Base-by-base conservation (phyloP, 2,329 filamentous ascomycete species). In the Phoma herbarum region DNA sequence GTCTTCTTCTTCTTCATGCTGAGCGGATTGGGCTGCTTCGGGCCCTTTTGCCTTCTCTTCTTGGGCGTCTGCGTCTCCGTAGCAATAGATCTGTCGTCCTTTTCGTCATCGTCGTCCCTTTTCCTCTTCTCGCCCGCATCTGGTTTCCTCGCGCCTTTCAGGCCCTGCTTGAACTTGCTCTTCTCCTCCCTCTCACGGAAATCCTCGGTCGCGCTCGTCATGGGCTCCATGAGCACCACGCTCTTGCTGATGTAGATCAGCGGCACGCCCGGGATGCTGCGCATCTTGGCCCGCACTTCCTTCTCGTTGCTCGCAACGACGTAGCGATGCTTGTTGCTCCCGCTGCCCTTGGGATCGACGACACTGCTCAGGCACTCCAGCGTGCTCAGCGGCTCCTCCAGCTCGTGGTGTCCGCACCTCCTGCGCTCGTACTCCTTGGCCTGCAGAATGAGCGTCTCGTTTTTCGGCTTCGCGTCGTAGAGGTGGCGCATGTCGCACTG, bases 401-500 rank as follows among this genome's bases (percentile, higher is more conserved):
- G 87, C 59, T 91, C 84, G 63, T 91, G 88, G 75, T 96, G 92
- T 41, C 90, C 90, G 75, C 92, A 96, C 58, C 91, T 83, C 52
- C 92, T 82, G 57, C 91, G 85, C 78, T 95, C 91, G 72, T 87
- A 87, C 14, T 82, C 84, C 78, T 95, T 94, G 20, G 91, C 91
- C 63, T 88, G 82, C 44, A 88, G 85, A 69, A 96, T 93, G 50
- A 90, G 84, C n/a, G 80, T 72, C 28, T 82, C 77, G 67, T 85
- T 83, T 56, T 79, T 67, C 74, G 81, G 73, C 62, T 85, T 85
- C 52, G 83, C 81, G 18, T 83, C 83, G 78, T 94, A 94, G 43
- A 95, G 84, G 74, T 92, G 90, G 66, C 90, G 87, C 75, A 93
- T 93, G 57, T 86, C 90, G 79, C 90, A 93, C 79, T 92, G 90